Conservation (phyloP, 805 yeast species). For the Lipomyces orientalis region DNA sequence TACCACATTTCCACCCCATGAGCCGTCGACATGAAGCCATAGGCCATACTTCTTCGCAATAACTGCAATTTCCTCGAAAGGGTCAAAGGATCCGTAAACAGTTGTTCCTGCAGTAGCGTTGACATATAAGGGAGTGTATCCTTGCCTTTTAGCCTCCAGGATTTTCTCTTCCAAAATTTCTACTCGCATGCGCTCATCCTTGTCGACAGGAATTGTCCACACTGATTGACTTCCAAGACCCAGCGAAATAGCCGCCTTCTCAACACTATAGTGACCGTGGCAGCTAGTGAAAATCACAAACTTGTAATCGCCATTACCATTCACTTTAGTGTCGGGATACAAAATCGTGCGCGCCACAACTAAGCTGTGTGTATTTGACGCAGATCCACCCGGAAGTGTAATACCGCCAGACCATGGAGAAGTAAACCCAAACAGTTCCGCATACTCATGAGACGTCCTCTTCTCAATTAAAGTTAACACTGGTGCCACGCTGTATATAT, state of each 20-base stretch:
- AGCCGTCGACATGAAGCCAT: constrained; percentile 88
- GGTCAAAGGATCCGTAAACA: constrained; percentile 83
- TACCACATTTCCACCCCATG: constrained; percentile 88
- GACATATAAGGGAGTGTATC: constrained; percentile 73
- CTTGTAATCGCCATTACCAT: constrained; percentile 59
- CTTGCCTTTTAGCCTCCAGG: constrained; percentile 52
- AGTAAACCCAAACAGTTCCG: constrained; percentile 64
- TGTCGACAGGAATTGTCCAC: constrained; percentile 64
- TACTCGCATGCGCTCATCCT: constrained; percentile 62
- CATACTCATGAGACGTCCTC: constrained; percentile 69
- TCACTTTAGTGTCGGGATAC: constrained; percentile 69
- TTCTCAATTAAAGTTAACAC: constrained; percentile 77
- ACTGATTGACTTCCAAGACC: constrained; percentile 72
- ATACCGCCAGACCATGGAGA: constrained; percentile 72
- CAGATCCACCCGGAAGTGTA: constrained; percentile 86
- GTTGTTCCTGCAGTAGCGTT: constrained; percentile 91
- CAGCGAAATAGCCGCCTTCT: constrained; percentile 75
- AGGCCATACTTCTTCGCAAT: constrained; percentile 60
- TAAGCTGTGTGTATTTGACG: constrained; percentile 80
- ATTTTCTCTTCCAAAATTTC: constrained; percentile 56
- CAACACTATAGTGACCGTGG: constrained; percentile 74
- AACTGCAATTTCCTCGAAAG: constrained; percentile 59
- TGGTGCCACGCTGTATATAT: constrained; percentile 79
- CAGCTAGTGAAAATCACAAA: constrained; percentile 74
- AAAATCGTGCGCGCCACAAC: constrained; percentile 73